Base-by-base conservation (phyloP, 176 grass and related monocot genomes). In the Zea mays region DNA sequence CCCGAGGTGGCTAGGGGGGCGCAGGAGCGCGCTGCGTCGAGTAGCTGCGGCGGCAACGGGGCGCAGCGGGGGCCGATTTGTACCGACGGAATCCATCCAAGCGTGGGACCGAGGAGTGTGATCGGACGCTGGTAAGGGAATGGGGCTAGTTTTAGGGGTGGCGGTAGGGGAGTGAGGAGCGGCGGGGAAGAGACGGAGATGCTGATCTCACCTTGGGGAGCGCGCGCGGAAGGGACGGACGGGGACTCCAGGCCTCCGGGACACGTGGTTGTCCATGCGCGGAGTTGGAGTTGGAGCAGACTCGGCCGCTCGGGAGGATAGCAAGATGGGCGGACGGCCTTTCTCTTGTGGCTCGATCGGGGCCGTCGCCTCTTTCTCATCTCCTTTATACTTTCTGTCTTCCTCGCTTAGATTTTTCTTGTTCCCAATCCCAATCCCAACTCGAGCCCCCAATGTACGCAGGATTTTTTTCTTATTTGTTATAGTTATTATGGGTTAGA, bases 201-300 rank as follows among this genome's bases (percentile, higher is more conserved):
- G 86, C 80, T 84, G 86, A 88, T 88, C 82, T 81, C 35, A 21
- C 86, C 82, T 88, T 20, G 82, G 65, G 38, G 40, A 44, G 65
- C 3, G 71, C 46, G 71, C 63, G 80, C 47, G 80, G 78, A 16
- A 57, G 56, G 79, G 35, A 13, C 19, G 16, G 52, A 7, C 13
- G 13, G 48, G 48, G 62, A n/a, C 3, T 5, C 47, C 8, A 9
- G 37, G 50, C 4, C 2, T n/a, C 8, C 2, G 62, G 15, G 71
- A 81, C 81, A 81, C 82, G 86, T 76, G 82, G 81, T 71, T 65
- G 34, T 12, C 36, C 52, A 56, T 60, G 68, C 52, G 34, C 38
- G 15, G 67, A 36, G 43, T 20, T 4, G 37, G n/a, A n/a, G n/a
- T n/a, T 64, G 69, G 75, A 44, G 42, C 54, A 35, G 57, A 55